A percentile compares a stretch with the other conserved stretches of the same genome.
phyloP scores from a whole-genome alignment of 2,329 filamentous ascomycete species.

The Rhinocladiella similis region DNA sequence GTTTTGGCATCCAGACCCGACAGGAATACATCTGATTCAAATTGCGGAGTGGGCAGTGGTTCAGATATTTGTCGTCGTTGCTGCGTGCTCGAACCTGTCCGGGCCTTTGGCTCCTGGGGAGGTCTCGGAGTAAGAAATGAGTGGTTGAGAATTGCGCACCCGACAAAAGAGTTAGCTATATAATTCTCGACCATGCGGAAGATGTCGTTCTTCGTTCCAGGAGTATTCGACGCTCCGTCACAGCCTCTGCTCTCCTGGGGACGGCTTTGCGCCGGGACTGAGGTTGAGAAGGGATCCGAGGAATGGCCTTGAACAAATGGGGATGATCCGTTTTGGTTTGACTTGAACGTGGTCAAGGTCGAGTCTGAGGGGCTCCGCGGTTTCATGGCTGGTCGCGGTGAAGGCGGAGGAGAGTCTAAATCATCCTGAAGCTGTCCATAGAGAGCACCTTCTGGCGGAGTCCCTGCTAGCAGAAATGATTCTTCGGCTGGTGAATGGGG shows the following conservation, averaged over 20 bases:
- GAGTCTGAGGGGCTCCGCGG: conserved; percentile 20
- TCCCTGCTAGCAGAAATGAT: conserved; percentile 27
- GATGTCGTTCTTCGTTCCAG: conserved; percentile 41
- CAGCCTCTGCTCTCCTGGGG: neutral
- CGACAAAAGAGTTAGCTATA: conserved; percentile 66
- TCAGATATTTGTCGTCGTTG: conserved; percentile 37
- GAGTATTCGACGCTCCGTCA: neutral
- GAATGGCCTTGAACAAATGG: conserved; percentile 15
- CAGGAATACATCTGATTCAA: conserved; percentile 43
- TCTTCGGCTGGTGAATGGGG: conserved; percentile 14
- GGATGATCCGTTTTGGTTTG: neutral
- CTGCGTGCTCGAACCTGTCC: conserved; percentile 32
- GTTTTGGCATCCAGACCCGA: conserved; percentile 73
- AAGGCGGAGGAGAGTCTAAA: conserved; percentile 19
- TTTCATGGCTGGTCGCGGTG: conserved; percentile 13
- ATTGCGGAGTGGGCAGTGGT: conserved; percentile 23
- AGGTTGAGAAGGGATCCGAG: conserved; percentile 16
- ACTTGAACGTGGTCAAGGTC: conserved; percentile 9
- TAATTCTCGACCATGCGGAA: conserved; percentile 80
- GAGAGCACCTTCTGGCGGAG: conserved; percentile 16
- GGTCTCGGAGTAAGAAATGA: conserved; percentile 66
- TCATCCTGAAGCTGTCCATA: conserved; percentile 15
- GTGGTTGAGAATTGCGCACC: conserved; percentile 70
- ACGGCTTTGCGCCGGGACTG: conserved; percentile 6
- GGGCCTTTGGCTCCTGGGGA: conserved; percentile 42